Percentiles rank a stretch among this genome's conserved stretches.
Evolutionary conservation across 352 stramenopile species (phyloP).

Genomic region (Phytopythium oedochilum): DNA sequence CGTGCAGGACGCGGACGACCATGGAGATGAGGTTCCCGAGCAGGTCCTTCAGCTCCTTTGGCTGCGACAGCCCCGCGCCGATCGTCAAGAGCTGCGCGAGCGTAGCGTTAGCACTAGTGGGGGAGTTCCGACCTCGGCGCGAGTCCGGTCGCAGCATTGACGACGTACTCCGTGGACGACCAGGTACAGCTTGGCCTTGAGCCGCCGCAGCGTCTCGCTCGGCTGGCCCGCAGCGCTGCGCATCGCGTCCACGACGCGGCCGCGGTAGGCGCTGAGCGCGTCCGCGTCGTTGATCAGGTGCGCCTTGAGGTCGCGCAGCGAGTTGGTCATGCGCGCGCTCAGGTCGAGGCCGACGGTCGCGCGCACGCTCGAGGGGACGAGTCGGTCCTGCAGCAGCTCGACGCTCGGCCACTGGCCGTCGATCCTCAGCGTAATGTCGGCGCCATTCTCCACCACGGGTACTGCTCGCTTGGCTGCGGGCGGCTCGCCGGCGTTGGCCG

Average conservation of each 20-base stretch:
- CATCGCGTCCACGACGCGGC: constrained; percentile 36
- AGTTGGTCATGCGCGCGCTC: constrained; percentile 55
- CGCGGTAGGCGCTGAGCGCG: constrained; percentile 40
- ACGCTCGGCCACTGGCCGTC: constrained; percentile 43
- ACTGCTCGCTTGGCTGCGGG: not conserved
- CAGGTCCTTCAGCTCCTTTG: constrained; percentile 70
- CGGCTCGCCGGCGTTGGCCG: not conserved
- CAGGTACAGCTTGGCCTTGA: constrained; percentile 54
- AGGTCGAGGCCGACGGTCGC: constrained; percentile 61
- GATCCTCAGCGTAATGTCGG: constrained; percentile 34
- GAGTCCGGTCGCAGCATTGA: too few species aligned
- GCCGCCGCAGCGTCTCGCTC: constrained; percentile 6
- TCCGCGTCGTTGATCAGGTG: constrained; percentile 75
- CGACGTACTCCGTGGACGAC: constrained; percentile 44
- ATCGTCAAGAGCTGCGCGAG: constrained; percentile 44
- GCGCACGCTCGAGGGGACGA: constrained; percentile 46
- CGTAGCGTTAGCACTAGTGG: too few species aligned
- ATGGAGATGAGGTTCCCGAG: constrained; percentile 60
- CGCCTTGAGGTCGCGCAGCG: constrained; percentile 65
- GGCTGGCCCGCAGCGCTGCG: not conserved
- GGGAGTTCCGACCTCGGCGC: too few species aligned
- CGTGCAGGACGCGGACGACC: constrained; percentile 52
- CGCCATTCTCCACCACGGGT: constrained; percentile 40
- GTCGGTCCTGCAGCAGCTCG: constrained; percentile 43
- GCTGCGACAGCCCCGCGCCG: constrained; percentile 64